Conservation (phyloP, 169 alveolate species). For the Eimeria sp. region DNA sequence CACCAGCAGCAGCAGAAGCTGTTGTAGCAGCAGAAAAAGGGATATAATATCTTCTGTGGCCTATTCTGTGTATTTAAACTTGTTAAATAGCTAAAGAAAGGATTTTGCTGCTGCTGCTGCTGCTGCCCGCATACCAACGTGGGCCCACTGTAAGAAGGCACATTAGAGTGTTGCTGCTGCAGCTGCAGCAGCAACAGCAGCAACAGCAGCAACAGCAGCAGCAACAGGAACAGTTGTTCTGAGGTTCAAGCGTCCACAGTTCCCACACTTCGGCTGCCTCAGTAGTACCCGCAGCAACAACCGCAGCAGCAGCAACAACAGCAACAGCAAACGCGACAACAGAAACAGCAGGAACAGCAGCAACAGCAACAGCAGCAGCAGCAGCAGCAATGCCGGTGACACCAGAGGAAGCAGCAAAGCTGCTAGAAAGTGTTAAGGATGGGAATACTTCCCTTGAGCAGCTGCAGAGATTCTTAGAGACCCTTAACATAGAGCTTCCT, state of each 20-base stretch:
- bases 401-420: constrained; percentile 21
- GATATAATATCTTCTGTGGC: background rate
- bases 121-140: background rate
- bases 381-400: constrained; percentile 1
- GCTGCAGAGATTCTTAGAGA: constrained; percentile 9
- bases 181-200: background rate
- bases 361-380: no score
- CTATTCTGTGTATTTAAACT: background rate
- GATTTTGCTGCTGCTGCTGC: background rate
- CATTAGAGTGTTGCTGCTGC: background rate
- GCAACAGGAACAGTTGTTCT: background rate
- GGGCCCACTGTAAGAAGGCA: background rate
- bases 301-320: constrained; percentile 49
- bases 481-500: background rate
- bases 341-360: constrained; percentile 27
- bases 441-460: constrained; percentile 17
- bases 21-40: background rate
- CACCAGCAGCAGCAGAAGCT: background rate
- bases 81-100: background rate
- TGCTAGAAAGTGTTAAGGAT: constrained; percentile 13
- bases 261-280: no score
- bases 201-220: background rate
- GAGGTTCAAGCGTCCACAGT: no score
- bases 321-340: constrained; percentile 6
- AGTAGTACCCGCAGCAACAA: background rate